phyloP scores from a whole-genome alignment of 1,284 basidiomycete genomes.

The Sporisorium graminicola region DNA sequence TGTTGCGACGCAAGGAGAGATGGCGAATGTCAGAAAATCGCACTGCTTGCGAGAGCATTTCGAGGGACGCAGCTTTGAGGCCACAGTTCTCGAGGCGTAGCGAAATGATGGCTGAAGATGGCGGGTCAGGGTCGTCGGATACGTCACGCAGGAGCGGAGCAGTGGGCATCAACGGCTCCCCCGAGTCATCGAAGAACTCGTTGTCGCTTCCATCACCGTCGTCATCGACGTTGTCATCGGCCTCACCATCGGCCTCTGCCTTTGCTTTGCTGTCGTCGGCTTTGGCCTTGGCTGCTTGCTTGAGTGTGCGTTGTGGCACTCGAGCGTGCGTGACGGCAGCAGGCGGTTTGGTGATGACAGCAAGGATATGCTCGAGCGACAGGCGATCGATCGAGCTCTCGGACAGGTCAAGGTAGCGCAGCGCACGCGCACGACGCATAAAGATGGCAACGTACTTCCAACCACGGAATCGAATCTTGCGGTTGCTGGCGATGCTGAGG shows the following conservation, averaged over 20 bases:
- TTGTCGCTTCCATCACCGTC: slow-evolving; percentile 46
- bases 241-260: not conserved
- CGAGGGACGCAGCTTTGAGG: slow-evolving; percentile 56
- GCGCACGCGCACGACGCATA: slow-evolving; percentile 78
- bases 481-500: slow-evolving; percentile 87
- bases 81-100: slow-evolving; percentile 65
- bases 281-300: slow-evolving; percentile 13
- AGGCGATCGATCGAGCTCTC: slow-evolving; percentile 85
- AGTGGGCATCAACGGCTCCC: slow-evolving; percentile 60
- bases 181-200: slow-evolving; percentile 61
- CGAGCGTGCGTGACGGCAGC: slow-evolving; percentile 18
- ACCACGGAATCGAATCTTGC: slow-evolving; percentile 80
- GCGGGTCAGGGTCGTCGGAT: slow-evolving; percentile 40
- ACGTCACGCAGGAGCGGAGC: slow-evolving; percentile 57
- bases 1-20: slow-evolving; percentile 63
- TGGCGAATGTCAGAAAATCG: slow-evolving; percentile 64
- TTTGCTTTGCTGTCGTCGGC: not conserved
- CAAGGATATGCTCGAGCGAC: slow-evolving; percentile 81
- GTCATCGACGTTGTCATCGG: not conserved
- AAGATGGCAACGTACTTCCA: slow-evolving; percentile 87
- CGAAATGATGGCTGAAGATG: slow-evolving; percentile 53
- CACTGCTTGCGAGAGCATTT: slow-evolving; percentile 59
- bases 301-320: slow-evolving; percentile 2
- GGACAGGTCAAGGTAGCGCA: slow-evolving; percentile 89
- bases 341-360: slow-evolving; percentile 71